A percentile compares a stretch with the other conserved stretches of the same genome.
Evolutionary conservation across 2,329 filamentous ascomycete species (phyloP).

Genomic region (Aurifilum marmelostoma): DNA sequence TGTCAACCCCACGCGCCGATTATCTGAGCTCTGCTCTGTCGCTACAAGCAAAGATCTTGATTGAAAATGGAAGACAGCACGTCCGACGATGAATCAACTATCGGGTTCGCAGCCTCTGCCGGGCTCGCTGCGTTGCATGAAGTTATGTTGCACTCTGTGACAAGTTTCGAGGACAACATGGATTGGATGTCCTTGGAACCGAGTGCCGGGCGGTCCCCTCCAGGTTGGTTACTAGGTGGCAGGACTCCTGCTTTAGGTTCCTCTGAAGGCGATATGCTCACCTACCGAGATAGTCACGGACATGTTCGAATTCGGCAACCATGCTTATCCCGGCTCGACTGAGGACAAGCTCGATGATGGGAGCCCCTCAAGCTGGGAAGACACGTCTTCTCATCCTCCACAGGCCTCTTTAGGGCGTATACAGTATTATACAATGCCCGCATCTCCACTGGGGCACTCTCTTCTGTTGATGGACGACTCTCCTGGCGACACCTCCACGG

Average conservation of each 20-base stretch:
- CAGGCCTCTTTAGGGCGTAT: background rate
- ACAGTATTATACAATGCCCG: background rate
- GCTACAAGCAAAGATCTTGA: background rate
- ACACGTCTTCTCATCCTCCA: background rate
- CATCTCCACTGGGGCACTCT: background rate
- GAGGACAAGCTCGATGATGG: background rate
- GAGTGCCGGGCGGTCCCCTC: background rate
- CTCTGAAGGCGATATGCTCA: background rate
- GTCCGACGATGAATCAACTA: background rate
- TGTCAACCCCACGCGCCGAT: background rate
- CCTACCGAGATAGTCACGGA: background rate
- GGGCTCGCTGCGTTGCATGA: background rate
- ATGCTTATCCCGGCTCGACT: background rate
- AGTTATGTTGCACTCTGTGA: background rate
- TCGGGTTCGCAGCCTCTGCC: no score
- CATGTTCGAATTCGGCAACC: background rate
- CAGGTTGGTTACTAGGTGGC: slow-evolving; percentile 15
- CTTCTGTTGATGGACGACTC: background rate
- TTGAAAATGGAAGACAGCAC: background rate
- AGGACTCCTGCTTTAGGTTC: slow-evolving; percentile 13
- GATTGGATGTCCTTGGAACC: slow-evolving; percentile 2
- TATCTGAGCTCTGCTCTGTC: background rate
- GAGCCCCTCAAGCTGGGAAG: background rate
- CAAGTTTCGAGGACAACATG: background rate
- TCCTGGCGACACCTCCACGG: background rate